Conservation (phyloP, 768 basidiomycete genomes). For the Mycena venus region DNA sequence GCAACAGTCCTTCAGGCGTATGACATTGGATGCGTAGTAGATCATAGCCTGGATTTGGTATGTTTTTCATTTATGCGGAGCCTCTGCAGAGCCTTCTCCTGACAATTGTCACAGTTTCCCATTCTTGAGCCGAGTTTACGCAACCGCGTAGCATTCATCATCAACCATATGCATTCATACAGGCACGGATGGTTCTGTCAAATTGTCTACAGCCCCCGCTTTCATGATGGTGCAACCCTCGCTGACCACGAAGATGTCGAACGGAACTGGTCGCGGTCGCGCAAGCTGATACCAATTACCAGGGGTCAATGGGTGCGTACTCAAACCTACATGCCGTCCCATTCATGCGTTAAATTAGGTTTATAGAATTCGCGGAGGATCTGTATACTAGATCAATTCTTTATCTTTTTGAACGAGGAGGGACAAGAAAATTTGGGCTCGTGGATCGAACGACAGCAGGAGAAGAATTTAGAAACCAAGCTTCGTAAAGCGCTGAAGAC, state of each 20-base stretch:
- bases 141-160: slow-evolving; percentile 36
- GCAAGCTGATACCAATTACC: slow-evolving; percentile 34
- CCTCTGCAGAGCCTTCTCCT: too few species aligned
- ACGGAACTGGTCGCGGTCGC: slow-evolving; percentile 45
- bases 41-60: slow-evolving; percentile 45
- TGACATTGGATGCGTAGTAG: slow-evolving; percentile 51
- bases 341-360: background rate
- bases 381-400: background rate
- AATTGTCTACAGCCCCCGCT: slow-evolving; percentile 48
- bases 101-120: slow-evolving; percentile 34
- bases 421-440: slow-evolving; percentile 43
- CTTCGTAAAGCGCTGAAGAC: slow-evolving; percentile 16
- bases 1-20: slow-evolving; percentile 45
- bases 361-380: slow-evolving; percentile 30
- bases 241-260: slow-evolving; percentile 53
- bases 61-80: too few species aligned
- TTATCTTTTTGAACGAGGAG: too few species aligned
- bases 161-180: too few species aligned
- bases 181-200: slow-evolving; percentile 39
- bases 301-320: background rate
- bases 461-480: slow-evolving; percentile 30
- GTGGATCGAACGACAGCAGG: slow-evolving; percentile 46
- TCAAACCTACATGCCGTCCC: too few species aligned
- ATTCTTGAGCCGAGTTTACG: slow-evolving; percentile 35
- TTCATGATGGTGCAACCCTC: slow-evolving; percentile 44